Conservation (phyloP, 73 alveolate species). For the Paramecium pentaurelia region DNA sequence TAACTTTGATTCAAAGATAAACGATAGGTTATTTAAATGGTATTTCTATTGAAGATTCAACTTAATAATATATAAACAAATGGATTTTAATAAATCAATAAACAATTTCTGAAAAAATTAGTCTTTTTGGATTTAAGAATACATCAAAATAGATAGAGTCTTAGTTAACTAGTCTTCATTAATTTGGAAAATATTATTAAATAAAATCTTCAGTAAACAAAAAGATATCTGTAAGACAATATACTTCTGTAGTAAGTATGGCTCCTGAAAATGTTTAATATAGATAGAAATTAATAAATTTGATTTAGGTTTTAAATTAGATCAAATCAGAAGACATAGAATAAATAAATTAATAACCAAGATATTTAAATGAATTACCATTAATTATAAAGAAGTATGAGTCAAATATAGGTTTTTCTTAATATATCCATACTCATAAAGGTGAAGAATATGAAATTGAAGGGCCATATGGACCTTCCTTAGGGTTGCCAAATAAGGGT, state of each 20-base stretch:
- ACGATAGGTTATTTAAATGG: not conserved
- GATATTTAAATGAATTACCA: not conserved
- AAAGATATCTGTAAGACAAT: not conserved
- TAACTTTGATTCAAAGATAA: not conserved
- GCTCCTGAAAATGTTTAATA: not conserved
- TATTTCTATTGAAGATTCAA: not conserved
- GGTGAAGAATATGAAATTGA: not conserved
- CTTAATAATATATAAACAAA: not conserved
- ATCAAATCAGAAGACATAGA: not conserved
- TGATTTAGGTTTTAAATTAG: not conserved
- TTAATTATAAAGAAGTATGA: not conserved
- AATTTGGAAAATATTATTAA: not conserved
- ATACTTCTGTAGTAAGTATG: not conserved
- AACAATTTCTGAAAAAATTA: not conserved
- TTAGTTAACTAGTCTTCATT: not conserved
- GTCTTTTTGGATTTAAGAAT: not conserved
- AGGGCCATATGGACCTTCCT: slow-evolving; percentile 12
- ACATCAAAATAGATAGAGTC: not conserved
- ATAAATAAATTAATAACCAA: not conserved
- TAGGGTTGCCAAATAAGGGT: slow-evolving; percentile 32
- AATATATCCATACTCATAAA: not conserved
- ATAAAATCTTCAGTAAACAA: not conserved
- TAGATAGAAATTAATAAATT: not conserved
- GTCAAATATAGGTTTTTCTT: not conserved
- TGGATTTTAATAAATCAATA: not conserved